Percentiles rank a stretch among this genome's conserved stretches.
These are phyloP conservation scores for Boletus pseudopeckii DNA, from an alignment of 768 basidiomycete genomes.

Conservation along the genomic window DNA sequence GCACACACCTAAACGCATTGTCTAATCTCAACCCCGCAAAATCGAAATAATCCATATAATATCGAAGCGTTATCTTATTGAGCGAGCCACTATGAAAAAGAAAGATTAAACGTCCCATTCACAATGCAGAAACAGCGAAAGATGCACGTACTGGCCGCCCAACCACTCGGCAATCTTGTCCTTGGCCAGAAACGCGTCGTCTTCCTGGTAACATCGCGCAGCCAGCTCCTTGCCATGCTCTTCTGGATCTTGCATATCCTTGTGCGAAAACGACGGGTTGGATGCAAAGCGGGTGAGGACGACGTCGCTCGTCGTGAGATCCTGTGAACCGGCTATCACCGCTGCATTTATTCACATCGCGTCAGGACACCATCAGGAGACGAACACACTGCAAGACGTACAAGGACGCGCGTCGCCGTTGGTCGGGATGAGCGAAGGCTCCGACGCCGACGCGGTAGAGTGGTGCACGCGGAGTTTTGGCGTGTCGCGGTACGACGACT, in stretches of 20 bases:
- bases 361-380: constrained; percentile 16
- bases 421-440: constrained; percentile 68
- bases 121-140: constrained; percentile 1
- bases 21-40: constrained; percentile 81
- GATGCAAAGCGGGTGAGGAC: constrained; percentile 45
- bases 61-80: constrained; percentile 68
- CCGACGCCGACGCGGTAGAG: constrained; percentile 73
- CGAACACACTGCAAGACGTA: constrained; percentile 33
- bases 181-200: constrained; percentile 70
- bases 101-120: constrained; percentile 3
- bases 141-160: constrained; percentile 77
- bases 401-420: constrained; percentile 48
- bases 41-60: constrained; percentile 89
- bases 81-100: constrained; percentile 54
- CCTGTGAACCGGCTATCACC: constrained; percentile 43
- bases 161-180: constrained; percentile 98
- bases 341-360: constrained; percentile 9
- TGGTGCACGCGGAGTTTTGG: constrained; percentile 59
- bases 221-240: constrained; percentile 70
- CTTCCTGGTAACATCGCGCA: constrained; percentile 77
- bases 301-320: constrained; percentile 52
- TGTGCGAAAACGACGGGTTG: constrained; percentile 33
- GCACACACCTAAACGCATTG: constrained; percentile 76
- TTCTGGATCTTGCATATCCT: constrained; percentile 56
- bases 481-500: constrained; percentile 38